Evolutionary conservation across 2,329 filamentous ascomycete species (phyloP), one percentile per base, ranked within the genome.

Genomic region (Colletotrichum plurivorum): DNA sequence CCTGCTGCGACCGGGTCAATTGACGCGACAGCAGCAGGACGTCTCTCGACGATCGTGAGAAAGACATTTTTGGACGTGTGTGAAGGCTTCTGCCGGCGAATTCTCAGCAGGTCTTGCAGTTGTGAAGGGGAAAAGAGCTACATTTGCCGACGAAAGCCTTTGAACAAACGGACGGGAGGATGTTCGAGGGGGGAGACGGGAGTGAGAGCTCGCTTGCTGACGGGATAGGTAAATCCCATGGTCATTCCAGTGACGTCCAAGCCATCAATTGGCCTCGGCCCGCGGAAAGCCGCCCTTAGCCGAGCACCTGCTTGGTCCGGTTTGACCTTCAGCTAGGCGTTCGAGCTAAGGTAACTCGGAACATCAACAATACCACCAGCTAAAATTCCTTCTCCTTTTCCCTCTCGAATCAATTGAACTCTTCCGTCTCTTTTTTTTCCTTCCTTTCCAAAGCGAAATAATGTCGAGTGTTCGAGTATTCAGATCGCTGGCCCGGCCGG

Each of bases 201-300:
- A 31, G 49, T 22, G 20, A 22, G 20, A 48, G 48, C 59, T 68
- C 70, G 68, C 68, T 71, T 71, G 68, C 60, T 69, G 52, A 60
- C 70, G 63, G 68, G 55, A 63, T 71, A 31, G 27, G 27, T 55
- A 56, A n/a, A n/a, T n/a, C n/a, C n/a, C 20, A 22, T 22, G 20
- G 20, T 22, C 60, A 56, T 64, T 58, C 53, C 57, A 67, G 67
- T 70, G 69, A 72, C 63, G 69, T 71, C 55, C 49, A 9, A 18
- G 6, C 36, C 36, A 52, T 22, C n/a, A 55, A 69, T 71, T 72
- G 71, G 68, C 73, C 71, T 73, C 71, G 75, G 75, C 71, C 81
- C 84, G 84, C 76, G 41, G 75, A 64, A 83, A 85, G 78, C 84
- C 85, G 85, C 73, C 66, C 76, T 71, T 79, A 85, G 78, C 84